A percentile compares a stretch with the other conserved stretches of the same genome.
Evolutionary conservation across 805 yeast genomes (phyloP).

Genomic region (Ogataea philodendri): DNA sequence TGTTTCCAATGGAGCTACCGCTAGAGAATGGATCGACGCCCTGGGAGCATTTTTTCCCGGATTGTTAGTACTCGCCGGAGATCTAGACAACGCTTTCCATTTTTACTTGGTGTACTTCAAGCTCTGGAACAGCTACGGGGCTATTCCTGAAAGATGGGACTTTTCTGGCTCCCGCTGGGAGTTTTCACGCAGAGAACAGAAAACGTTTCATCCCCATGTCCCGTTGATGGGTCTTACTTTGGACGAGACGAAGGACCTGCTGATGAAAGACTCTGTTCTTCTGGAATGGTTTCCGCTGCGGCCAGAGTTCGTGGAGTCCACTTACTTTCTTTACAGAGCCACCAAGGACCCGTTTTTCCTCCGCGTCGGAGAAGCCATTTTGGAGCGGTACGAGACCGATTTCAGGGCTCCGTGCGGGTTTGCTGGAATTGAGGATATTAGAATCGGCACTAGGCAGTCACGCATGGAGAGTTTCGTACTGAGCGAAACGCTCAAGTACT

Average conservation of each 20-base stretch:
- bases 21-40: constrained; percentile 77
- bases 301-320: constrained; percentile 90
- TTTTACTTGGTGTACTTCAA: constrained; percentile 65
- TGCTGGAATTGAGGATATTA: constrained; percentile 68
- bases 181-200: constrained; percentile 12
- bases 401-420: constrained; percentile 74
- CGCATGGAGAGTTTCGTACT: constrained; percentile 91
- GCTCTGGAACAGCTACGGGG: constrained; percentile 76
- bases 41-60: constrained; percentile 90
- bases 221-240: constrained; percentile 21
- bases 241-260: constrained; percentile 24
- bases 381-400: constrained; percentile 51
- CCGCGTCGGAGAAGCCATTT: constrained; percentile 65
- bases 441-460: constrained; percentile 61
- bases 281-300: constrained; percentile 91
- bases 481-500: constrained; percentile 72
- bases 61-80: constrained; percentile 74
- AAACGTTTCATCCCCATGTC: constrained; percentile 22
- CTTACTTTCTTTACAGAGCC: constrained; percentile 78
- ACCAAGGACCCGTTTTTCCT: constrained; percentile 83
- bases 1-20: constrained; percentile 46
- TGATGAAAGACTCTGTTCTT: constrained; percentile 41
- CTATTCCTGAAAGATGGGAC: constrained; percentile 88
- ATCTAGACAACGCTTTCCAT: constrained; percentile 59
- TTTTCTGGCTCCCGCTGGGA: constrained; percentile 29